Base-by-base conservation (phyloP, 805 yeast genomes). In the Saccharomycopsis sp. region DNA sequence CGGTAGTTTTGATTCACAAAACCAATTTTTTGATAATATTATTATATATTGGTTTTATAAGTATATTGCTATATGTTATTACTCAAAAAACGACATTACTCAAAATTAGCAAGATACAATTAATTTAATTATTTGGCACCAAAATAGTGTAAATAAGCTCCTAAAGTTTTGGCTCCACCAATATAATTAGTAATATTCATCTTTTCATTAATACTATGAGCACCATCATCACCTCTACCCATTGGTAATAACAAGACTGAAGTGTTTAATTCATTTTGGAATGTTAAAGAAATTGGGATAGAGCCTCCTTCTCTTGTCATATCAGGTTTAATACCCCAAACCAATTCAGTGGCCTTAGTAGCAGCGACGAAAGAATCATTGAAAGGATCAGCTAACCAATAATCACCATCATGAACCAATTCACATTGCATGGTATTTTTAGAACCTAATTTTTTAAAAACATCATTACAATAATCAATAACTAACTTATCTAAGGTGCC, bases 161-260 rank as follows among this genome's bases (percentile, higher is more conserved):
- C 79, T 63, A 89, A 73, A 12, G 95, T 82, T 70, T 92, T 92
- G 56, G 83, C 77, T 50, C 99, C 99, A 56, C 84, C 83, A 51
- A 92, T 77, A 64, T 84, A 92, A 70, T 92, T 92, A 49, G 81
- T 66, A 39, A 87, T 68, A 59, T 94, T 83, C 53, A 92, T 66
- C 68, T 92, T 92, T 67, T 92, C 99, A 59, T 92, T 92, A 55
- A 92, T 87, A 18, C 96, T 86, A 62, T 92, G 99, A 35, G 99
- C 98, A 53, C 98, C 98, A 57, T 92, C 99, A 60, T 92, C 96
- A 51, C 98, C 98, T 65, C 94, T 81, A 50, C 99, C 99, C 82
- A 92, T 83, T 49, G 99, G 98, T 53, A 92, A 74, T 55, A 92
- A 69, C 49, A 92, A 69, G 26, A 88, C 97, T 48, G 79, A 79